Conservation (phyloP, 1,139 yeast species). For the Scheffersomyces illinoinensis region DNA sequence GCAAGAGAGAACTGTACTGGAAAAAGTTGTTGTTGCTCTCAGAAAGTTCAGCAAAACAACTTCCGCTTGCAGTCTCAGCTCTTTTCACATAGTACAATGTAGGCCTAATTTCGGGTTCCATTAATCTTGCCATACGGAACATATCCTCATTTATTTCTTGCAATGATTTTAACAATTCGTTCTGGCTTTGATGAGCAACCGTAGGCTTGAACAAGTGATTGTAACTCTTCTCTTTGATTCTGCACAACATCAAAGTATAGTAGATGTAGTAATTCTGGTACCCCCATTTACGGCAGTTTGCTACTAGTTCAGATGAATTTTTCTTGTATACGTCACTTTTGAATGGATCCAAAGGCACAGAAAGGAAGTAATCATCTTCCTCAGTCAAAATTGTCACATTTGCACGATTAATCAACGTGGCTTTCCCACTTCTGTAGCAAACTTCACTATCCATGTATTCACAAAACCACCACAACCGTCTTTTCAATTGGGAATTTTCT, state of each 20-base stretch:
- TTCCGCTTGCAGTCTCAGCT: background rate
- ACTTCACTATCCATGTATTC: constrained; percentile 21
- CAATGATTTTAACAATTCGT: constrained; percentile 5
- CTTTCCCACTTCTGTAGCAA: constrained; percentile 24
- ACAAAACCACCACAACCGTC: constrained; percentile 25
- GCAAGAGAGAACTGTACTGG: constrained; percentile 5
- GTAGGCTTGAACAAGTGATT: constrained; percentile 13
- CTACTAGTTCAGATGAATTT: constrained; percentile 4
- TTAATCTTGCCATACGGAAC: constrained; percentile 12
- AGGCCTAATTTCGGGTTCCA: constrained; percentile 23
- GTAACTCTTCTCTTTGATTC: constrained; percentile 22
- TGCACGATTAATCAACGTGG: constrained; percentile 13
- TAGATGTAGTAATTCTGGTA: constrained; percentile 14
- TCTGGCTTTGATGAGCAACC: constrained; percentile 10
- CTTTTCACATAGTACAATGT: constrained; percentile 4
- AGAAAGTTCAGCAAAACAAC: background rate
- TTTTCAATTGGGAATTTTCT: constrained; percentile 11
- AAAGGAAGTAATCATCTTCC: constrained; percentile 7
- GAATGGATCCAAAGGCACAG: constrained; percentile 10
- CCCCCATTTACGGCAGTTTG: constrained; percentile 6
- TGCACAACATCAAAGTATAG: constrained; percentile 15
- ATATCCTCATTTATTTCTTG: constrained; percentile 17
- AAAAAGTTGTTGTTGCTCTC: background rate
- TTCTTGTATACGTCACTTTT: background rate
- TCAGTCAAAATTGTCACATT: constrained; percentile 18